Conservation (phyloP, 2,329 filamentous ascomycete genomes). For the Botrytis deweyae region DNA sequence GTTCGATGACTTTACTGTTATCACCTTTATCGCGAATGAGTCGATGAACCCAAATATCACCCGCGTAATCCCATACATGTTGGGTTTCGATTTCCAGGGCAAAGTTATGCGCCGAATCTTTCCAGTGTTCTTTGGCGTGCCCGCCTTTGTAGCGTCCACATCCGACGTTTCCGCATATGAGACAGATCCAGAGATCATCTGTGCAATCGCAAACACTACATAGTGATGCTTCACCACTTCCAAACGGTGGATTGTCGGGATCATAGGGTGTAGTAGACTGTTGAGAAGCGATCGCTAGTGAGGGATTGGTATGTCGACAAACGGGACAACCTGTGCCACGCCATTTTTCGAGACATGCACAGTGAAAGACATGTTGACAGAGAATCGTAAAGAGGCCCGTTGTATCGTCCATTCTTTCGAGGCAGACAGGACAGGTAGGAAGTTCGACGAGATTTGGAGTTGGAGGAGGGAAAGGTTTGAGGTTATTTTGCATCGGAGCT, state of each 20-base stretch:
- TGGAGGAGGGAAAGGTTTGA: constrained; percentile 61
- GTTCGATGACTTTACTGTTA: constrained; percentile 78
- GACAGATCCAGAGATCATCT: constrained; percentile 88
- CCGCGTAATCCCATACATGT: constrained; percentile 96
- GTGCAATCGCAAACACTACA: constrained; percentile 79
- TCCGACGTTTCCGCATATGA: constrained; percentile 89
- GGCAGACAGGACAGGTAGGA: constrained; percentile 91
- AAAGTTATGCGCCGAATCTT: constrained; percentile 84
- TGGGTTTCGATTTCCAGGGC: constrained; percentile 91
- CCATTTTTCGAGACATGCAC: constrained; percentile 94
- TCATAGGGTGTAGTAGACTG: constrained; percentile 41
- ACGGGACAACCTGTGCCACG: constrained; percentile 91
- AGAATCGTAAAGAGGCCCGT: constrained; percentile 92
- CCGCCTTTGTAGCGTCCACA: constrained; percentile 94
- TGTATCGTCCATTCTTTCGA: constrained; percentile 98
- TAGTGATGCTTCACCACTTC: constrained; percentile 62
- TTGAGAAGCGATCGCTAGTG: constrained; percentile 40
- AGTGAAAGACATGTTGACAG: constrained; percentile 97
- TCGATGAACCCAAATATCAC: constrained; percentile 93
- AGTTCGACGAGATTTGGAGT: constrained; percentile 87
- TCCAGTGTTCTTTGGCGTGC: constrained; percentile 91
- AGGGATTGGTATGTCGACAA: constrained; percentile 79
- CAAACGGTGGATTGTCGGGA: constrained; percentile 57
- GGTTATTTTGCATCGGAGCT: constrained; percentile 44
- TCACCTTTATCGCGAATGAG: constrained; percentile 92